A percentile compares a stretch with the other conserved stretches of the same genome.
Conservation (phyloP, 345 rosid genomes). For the Dimocarpus longan region DNA sequence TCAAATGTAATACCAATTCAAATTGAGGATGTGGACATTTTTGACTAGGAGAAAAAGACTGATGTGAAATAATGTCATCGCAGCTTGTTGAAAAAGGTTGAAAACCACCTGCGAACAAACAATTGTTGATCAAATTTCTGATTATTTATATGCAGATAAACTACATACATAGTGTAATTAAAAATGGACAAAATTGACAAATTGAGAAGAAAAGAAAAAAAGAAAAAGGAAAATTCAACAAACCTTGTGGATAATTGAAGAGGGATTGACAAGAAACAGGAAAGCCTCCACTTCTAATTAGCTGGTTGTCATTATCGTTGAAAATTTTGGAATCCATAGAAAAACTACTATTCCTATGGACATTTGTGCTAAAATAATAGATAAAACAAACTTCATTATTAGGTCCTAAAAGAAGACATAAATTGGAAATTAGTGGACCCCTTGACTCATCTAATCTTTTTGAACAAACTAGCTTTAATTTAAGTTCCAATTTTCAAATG, state of each 20-base stretch:
- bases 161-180: background rate
- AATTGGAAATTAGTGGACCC: background rate
- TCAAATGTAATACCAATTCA: constrained; percentile 23
- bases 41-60: constrained; percentile 3
- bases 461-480: too few relatives aligned
- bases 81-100: constrained; percentile 21
- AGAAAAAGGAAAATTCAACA: background rate
- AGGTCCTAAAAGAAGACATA: background rate
- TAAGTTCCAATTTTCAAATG: too few relatives aligned
- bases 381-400: background rate
- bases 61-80: constrained; percentile 24
- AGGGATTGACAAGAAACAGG: constrained; percentile 33
- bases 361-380: constrained; percentile 27
- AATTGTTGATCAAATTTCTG: background rate
- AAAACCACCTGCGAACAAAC: constrained; percentile 33
- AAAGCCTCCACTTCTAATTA: constrained; percentile 25
- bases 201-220: background rate
- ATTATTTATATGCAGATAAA: background rate
- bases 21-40: constrained; percentile 24
- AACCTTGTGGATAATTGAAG: constrained; percentile 40
- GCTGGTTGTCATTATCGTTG: constrained; percentile 27
- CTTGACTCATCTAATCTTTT: background rate
- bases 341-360: constrained; percentile 26
- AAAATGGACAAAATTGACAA: background rate
- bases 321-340: constrained; percentile 32